Conservation (phyloP, 371 early-diverging fungal genomes). For the Mucor sp. region DNA sequence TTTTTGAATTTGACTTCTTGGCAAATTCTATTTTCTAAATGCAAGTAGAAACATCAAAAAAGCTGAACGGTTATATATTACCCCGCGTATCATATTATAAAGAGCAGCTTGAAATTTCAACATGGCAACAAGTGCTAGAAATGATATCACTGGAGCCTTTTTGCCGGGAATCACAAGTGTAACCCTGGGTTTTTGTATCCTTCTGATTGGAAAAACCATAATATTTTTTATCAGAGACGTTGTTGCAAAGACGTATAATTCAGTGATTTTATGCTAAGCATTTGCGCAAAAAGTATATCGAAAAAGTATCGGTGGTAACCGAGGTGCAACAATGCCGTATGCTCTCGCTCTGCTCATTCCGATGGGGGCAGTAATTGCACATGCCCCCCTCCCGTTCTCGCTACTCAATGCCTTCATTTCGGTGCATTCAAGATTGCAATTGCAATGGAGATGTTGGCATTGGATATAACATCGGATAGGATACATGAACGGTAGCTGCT, state of each 20-base stretch:
- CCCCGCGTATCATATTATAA: conserved; percentile 1
- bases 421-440: too few relatives aligned
- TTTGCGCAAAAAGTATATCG: neutral
- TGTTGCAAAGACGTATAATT: neutral
- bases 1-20: neutral
- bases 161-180: conserved; percentile 8
- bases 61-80: neutral
- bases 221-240: neutral
- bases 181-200: neutral
- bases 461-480: too few relatives aligned
- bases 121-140: neutral
- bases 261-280: neutral
- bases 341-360: neutral
- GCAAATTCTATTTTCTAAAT: neutral
- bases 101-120: neutral
- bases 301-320: neutral
- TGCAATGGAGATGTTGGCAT: too few relatives aligned
- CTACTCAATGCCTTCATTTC: too few relatives aligned
- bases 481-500: too few relatives aligned
- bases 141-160: conserved; percentile 18
- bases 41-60: neutral
- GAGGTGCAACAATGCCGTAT: neutral
- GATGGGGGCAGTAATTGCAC: too few relatives aligned
- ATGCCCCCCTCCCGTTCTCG: too few relatives aligned
- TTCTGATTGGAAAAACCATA: neutral